Conservation (phyloP, 345 rosid genomes). For the Eucalyptus sideroxylon region DNA sequence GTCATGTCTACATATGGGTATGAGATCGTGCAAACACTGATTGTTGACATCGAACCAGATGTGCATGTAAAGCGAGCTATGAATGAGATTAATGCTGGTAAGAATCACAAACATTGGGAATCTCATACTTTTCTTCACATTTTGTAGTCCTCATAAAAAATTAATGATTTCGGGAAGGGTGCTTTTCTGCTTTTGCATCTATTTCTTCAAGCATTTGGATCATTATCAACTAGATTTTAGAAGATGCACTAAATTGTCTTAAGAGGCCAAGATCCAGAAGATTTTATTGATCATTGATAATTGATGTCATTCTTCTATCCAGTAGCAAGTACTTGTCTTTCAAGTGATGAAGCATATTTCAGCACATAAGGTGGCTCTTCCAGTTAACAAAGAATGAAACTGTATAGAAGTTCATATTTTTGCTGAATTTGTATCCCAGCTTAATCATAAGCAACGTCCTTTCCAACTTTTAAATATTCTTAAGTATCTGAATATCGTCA, state of each 20-base stretch:
- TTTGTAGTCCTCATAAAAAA: neutral
- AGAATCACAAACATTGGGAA: neutral
- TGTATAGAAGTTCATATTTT: neutral
- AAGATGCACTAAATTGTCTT: neutral
- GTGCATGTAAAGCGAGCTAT: slow-evolving; percentile 12
- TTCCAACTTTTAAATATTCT: neutral
- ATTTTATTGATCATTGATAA: neutral
- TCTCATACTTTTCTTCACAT: neutral
- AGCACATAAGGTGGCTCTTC: neutral
- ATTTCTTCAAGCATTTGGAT: neutral
- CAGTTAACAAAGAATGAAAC: neutral
- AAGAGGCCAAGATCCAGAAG: neutral
- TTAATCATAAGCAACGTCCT: neutral
- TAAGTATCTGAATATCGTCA: neutral
- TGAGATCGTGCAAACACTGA: slow-evolving; percentile 16
- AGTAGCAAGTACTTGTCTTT: neutral
- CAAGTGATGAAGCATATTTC: neutral
- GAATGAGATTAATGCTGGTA: slow-evolving; percentile 17
- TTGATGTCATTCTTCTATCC: neutral
- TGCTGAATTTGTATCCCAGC: neutral
- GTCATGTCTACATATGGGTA: slow-evolving; percentile 11
- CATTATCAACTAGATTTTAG: neutral
- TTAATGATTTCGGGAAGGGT: neutral
- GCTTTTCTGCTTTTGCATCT: neutral
- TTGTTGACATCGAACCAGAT: slow-evolving; percentile 11